Conservation (phyloP, 345 rosid species). For the Aquilaria yunnanensis region DNA sequence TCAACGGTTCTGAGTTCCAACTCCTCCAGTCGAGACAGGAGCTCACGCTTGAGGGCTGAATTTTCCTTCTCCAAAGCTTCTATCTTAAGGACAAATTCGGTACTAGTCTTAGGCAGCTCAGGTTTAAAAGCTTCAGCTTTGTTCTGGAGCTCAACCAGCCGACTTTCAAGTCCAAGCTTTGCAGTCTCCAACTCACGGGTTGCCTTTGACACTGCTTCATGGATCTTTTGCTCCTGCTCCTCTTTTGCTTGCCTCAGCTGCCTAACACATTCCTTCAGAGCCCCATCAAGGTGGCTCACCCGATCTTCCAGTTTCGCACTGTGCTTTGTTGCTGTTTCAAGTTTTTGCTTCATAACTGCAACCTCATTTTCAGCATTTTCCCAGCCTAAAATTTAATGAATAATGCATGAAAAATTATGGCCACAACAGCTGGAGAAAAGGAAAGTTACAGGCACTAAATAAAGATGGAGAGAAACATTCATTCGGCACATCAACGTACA, state of each 20-base stretch:
- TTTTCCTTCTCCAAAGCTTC: constrained; percentile 59
- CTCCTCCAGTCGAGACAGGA: constrained; percentile 60
- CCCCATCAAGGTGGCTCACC: constrained; percentile 80
- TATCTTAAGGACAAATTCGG: constrained; percentile 36
- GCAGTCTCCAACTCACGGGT: constrained; percentile 46
- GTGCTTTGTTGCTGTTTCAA: constrained; percentile 42
- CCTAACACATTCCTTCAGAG: constrained; percentile 92
- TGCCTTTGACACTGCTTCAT: constrained; percentile 44
- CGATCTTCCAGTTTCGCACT: constrained; percentile 61
- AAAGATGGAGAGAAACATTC: neutral
- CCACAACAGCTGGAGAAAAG: neutral
- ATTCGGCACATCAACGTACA: neutral
- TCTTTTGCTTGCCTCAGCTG: constrained; percentile 80
- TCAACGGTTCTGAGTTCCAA: constrained; percentile 69
- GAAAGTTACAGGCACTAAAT: neutral
- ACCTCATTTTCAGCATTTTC: constrained; percentile 87
- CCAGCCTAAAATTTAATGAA: constrained; percentile 51
- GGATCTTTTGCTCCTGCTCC: constrained; percentile 61
- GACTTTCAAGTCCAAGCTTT: constrained; percentile 45
- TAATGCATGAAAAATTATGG: constrained; percentile 1
- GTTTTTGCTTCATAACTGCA: constrained; percentile 50
- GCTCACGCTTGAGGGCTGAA: constrained; percentile 49
- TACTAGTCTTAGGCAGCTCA: constrained; percentile 18
- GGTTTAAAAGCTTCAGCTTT: constrained; percentile 27
- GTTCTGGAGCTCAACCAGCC: constrained; percentile 39